Conservation (phyloP, 2,329 filamentous ascomycete species). For the Sporothrix schenckii region DNA sequence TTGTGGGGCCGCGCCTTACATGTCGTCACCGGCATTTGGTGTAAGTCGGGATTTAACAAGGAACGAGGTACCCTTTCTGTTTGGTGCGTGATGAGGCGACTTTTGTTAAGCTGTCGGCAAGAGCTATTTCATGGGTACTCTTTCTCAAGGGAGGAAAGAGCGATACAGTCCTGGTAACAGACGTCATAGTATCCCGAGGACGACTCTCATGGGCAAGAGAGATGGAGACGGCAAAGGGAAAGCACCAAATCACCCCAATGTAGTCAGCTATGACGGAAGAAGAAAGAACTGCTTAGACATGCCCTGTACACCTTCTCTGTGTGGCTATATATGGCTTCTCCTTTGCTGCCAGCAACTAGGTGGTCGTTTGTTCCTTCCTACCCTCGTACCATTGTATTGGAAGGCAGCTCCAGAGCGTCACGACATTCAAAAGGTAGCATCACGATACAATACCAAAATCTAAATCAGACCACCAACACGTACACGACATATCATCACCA, state of each 20-base stretch:
- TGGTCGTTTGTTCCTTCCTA: not conserved
- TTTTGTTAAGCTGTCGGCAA: not conserved
- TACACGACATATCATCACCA: not conserved
- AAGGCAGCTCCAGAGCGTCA: not conserved
- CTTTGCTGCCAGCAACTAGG: not conserved
- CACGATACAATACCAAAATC: not conserved
- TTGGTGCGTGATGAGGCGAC: not conserved
- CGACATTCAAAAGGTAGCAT: not conserved
- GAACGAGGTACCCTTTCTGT: not conserved
- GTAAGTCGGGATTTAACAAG: conserved; percentile 1
- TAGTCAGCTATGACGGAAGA: conserved; percentile 2
- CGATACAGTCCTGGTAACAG: conserved; percentile 6
- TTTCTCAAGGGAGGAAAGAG: conserved; percentile 16
- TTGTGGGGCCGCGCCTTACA: conserved; percentile 3
- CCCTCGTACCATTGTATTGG: not conserved
- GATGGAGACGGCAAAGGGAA: too few relatives aligned
- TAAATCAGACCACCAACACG: not conserved
- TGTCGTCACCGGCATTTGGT: conserved; percentile 21
- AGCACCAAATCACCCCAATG: not conserved
- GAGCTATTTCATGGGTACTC: not conserved
- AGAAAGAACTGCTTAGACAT: conserved; percentile 2
- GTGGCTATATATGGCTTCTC: conserved; percentile 1
- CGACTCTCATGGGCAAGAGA: not conserved
- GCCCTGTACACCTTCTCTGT: not conserved
- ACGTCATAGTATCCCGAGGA: not conserved